Evolutionary conservation across 176 grass and related monocot genomes (phyloP).

Genomic region (Bolboschoenus planiculmis): DNA sequence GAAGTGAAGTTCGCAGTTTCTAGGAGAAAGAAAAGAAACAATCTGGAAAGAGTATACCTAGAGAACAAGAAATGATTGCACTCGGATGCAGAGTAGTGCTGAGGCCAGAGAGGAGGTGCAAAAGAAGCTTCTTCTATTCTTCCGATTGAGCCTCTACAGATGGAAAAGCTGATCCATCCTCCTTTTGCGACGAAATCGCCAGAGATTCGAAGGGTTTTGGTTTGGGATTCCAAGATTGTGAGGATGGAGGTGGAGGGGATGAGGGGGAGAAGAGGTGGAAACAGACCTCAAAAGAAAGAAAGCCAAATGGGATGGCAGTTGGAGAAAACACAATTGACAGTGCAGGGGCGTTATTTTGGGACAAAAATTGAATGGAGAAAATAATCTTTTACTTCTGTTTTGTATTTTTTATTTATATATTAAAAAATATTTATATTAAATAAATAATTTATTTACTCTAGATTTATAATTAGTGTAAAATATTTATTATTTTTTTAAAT

Average conservation of each 20-base stretch:
- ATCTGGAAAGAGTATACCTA: constrained; percentile 5
- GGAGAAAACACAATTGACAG: background rate
- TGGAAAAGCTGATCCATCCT: background rate
- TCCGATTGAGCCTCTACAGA: background rate
- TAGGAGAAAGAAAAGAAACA: background rate
- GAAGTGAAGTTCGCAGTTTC: background rate
- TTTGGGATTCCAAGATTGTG: background rate
- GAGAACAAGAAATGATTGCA: constrained; percentile 8
- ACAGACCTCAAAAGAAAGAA: background rate
- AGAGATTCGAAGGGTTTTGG: background rate
- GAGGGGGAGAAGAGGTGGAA: background rate
- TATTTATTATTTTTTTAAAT: no score
- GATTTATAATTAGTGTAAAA: no score
- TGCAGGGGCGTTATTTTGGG: background rate
- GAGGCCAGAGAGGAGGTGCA: background rate
- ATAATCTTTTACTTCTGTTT: no score
- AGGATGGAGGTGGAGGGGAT: background rate
- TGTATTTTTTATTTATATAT: no score
- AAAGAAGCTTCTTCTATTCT: background rate
- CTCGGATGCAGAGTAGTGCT: constrained; percentile 8
- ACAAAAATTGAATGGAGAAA: background rate
- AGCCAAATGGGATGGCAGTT: background rate
- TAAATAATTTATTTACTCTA: no score
- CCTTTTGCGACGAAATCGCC: background rate
- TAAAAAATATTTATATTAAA: no score